Conservation (phyloP, 169 alveolate genomes). For the Plasmodium billcollinsi region DNA sequence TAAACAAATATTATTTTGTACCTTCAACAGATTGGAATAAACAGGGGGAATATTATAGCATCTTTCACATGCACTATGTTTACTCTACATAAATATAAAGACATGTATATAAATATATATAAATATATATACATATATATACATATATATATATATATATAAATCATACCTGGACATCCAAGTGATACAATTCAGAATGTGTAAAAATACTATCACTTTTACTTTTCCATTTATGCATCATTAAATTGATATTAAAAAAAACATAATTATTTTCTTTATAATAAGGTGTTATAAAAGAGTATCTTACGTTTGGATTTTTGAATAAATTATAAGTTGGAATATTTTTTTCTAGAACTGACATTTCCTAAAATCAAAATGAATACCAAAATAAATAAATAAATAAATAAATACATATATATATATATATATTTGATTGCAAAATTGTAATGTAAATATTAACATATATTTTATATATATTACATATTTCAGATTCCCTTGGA, state of each 20-base stretch:
- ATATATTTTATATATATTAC: conserved; percentile 12
- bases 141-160: neutral
- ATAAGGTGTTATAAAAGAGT: conserved; percentile 8
- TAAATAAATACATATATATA: neutral
- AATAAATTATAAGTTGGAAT: conserved; percentile 52
- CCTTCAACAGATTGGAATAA: conserved; percentile 13
- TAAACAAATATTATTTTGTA: conserved; percentile 5
- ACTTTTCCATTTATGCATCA: conserved; percentile 11
- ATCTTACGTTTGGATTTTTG: neutral
- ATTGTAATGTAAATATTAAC: neutral
- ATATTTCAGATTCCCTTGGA: conserved; percentile 19
- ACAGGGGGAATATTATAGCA: neutral
- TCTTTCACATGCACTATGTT: neutral
- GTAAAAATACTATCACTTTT: conserved; percentile 12
- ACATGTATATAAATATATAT: neutral
- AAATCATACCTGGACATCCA: conserved; percentile 22
- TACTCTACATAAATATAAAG: neutral
- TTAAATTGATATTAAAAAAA: conserved; percentile 28
- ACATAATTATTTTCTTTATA: conserved; percentile 23
- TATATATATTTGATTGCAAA: neutral
- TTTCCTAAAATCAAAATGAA: conserved; percentile 6
- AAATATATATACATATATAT: neutral
- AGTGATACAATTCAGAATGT: neutral
- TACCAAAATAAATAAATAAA: neutral
- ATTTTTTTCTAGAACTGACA: conserved; percentile 30